Evolutionary conservation across 2,329 filamentous ascomycete genomes (phyloP), one percentile per base, ranked within the genome.

Genomic region (Arthrobotrys entomopaga): DNA sequence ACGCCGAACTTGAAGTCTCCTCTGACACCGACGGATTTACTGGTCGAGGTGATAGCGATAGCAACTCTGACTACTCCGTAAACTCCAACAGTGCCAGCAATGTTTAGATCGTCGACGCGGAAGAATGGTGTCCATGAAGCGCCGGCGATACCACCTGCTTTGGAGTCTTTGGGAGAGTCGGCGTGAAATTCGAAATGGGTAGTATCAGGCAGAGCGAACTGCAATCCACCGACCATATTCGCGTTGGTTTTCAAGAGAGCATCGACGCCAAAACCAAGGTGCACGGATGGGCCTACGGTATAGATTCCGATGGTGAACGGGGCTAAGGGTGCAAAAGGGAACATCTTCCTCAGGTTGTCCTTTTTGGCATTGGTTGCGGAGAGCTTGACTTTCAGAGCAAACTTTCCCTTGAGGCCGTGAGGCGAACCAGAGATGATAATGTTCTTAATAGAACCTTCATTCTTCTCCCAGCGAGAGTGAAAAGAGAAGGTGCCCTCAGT

Each of bases 201-300:
- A 3, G 48, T 69, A 15, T 69, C 56, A 5, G 65, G 65, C 4
- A 69, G 20, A 16, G 56, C n/a, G 46, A 46, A 69, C 19, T 53
- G 40, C 8, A 60, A 24, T 16, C 65, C 65, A 15, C 26, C 46
- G 8, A 34, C 54, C 34, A 69, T 60, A 20, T 20, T 49, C 50
- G 54, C 56, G 11, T 40, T 20, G 4, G 65, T 56, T 40, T 69
- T 69, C 2, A 69, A 19, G 3, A 42, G 50, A 15, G 58, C 42
- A 6, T 48, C 48, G 3, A 69, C 38, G n/a, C 65, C 65, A 19
- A 24, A 26, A 15, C 65, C 65, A 20, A 61, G n/a, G 16, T 29
- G 38, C 2, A 61, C 43, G 13, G 46, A n/a, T 26, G 56, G 58
- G 8, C 65, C 65, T 38, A 69, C 26, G 3, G 65, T 48, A 15